phyloP scores from a whole-genome alignment of 225 moss, liverwort and hornwort species.

The Anthoceros angustus region DNA sequence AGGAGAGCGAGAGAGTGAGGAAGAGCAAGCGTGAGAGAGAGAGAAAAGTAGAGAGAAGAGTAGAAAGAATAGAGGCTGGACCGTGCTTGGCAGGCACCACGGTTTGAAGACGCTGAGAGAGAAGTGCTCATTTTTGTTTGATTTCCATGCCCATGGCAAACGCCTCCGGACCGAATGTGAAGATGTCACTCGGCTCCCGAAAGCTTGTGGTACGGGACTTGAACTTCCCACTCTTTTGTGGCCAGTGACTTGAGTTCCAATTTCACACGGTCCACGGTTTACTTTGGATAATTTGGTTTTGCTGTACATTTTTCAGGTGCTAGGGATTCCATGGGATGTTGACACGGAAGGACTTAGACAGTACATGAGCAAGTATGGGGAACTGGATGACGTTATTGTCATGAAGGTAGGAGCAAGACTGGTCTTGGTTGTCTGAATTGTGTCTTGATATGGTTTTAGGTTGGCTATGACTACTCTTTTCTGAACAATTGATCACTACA shows the following conservation, averaged over 20 bases:
- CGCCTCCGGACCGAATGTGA: constrained; percentile 47
- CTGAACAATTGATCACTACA: constrained; percentile 13
- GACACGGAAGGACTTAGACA: constrained; percentile 92
- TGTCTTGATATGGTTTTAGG: not conserved
- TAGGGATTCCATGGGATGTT: constrained; percentile 96
- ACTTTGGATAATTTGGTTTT: constrained; percentile 5
- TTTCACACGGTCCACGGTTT: not conserved
- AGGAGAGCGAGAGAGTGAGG: constrained; percentile 73
- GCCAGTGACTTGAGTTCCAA: not conserved
- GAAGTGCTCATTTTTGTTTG: constrained; percentile 10
- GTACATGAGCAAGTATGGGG: constrained; percentile 91
- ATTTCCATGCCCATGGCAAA: constrained; percentile 32
- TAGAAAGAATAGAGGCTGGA: constrained; percentile 67
- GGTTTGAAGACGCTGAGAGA: constrained; percentile 27
- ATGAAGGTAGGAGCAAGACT: constrained; percentile 55
- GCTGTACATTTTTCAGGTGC: constrained; percentile 33
- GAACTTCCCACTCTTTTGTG: not conserved
- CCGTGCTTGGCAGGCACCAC: constrained; percentile 59
- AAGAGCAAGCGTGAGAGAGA: constrained; percentile 53
- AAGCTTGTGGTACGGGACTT: constrained; percentile 44
- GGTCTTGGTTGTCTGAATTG: not conserved
- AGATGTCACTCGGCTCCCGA: constrained; percentile 34
- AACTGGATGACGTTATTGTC: constrained; percentile 93
- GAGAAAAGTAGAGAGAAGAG: constrained; percentile 62
- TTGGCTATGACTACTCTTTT: not conserved